Percentiles rank a stretch among this genome's conserved stretches.
These are phyloP conservation scores for Diaporthe citri DNA, from an alignment of 2,329 filamentous ascomycete genomes.

Conservation along the genomic window DNA sequence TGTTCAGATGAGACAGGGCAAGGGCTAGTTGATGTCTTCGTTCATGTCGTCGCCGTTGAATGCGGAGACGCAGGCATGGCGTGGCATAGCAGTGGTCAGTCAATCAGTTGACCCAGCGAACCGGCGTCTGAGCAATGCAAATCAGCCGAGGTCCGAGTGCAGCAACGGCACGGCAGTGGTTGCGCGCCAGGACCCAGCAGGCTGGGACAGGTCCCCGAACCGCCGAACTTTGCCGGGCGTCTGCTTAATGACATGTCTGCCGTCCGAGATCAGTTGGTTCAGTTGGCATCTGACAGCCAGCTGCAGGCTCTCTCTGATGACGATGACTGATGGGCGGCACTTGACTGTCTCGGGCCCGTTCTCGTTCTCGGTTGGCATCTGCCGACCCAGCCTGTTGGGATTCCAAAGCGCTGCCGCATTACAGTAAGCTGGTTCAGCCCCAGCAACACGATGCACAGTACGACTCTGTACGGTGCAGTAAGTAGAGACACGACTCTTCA, in stretches of 20 bases:
- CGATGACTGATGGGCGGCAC: slow-evolving; percentile 1
- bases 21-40: slow-evolving; percentile 37
- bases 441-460: slow-evolving; percentile 4
- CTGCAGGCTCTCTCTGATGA: neutral
- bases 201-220: slow-evolving; percentile 10
- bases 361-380: slow-evolving; percentile 15
- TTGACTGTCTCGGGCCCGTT: neutral
- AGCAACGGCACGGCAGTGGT: slow-evolving; percentile 30
- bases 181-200: slow-evolving; percentile 11
- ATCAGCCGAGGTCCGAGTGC: slow-evolving; percentile 38
- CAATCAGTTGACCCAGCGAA: slow-evolving; percentile 26
- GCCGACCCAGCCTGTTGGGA: slow-evolving; percentile 26
- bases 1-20: neutral
- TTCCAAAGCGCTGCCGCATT: neutral
- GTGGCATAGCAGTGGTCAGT: slow-evolving; percentile 2
- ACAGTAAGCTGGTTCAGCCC: neutral
- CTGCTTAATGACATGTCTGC: neutral
- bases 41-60: slow-evolving; percentile 32
- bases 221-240: slow-evolving; percentile 25
- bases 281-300: slow-evolving; percentile 30
- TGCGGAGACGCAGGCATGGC: neutral
- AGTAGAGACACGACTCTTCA: neutral
- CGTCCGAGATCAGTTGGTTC: neutral
- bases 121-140: slow-evolving; percentile 16
- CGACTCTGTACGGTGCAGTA: neutral